These are phyloP conservation scores for Spirogloea muscicola DNA, from an alignment of 139 green algal species.

Conservation along the genomic window DNA sequence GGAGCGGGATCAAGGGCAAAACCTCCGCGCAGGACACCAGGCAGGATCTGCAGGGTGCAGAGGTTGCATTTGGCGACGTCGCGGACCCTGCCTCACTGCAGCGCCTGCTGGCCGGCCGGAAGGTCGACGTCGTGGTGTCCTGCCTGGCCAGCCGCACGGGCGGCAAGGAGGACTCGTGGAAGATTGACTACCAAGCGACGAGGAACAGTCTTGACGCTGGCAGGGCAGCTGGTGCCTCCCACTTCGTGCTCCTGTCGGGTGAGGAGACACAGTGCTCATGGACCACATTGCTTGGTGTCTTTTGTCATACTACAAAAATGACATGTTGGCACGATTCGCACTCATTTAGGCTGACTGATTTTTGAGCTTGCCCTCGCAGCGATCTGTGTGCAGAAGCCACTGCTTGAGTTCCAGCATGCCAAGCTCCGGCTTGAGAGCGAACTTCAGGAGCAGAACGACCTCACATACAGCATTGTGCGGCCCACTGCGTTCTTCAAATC, in stretches of 20 bases:
- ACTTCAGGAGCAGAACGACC: conserved; percentile 66
- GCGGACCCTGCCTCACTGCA: conserved; percentile 62
- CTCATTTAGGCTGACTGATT: not conserved
- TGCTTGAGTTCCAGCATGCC: conserved; percentile 96
- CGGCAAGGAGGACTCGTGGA: conserved; percentile 85
- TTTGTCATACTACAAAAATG: not conserved
- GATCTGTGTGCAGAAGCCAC: conserved; percentile 98
- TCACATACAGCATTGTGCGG: conserved; percentile 93
- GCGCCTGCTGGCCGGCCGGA: conserved; percentile 59
- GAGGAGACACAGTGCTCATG: not conserved
- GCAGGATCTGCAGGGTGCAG: conserved; percentile 74
- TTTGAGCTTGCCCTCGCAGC: conserved; percentile 48
- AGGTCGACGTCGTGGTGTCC: conserved; percentile 94
- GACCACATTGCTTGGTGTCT: not conserved
- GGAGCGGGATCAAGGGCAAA: conserved; percentile 89
- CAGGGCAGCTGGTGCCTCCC: conserved; percentile 5
- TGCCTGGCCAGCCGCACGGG: conserved; percentile 93
- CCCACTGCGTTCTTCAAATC: conserved; percentile 99
- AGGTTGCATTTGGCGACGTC: conserved; percentile 85
- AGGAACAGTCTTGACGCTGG: conserved; percentile 76
- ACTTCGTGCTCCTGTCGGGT: conserved; percentile 48
- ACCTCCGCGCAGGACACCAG: conserved; percentile 64
- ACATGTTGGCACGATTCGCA: not conserved
- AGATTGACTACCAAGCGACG: conserved; percentile 95
- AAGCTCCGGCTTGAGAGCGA: conserved; percentile 95